phyloP scores from a whole-genome alignment of 108 stramenopile species.

The Nannochloropsis gaditana region DNA sequence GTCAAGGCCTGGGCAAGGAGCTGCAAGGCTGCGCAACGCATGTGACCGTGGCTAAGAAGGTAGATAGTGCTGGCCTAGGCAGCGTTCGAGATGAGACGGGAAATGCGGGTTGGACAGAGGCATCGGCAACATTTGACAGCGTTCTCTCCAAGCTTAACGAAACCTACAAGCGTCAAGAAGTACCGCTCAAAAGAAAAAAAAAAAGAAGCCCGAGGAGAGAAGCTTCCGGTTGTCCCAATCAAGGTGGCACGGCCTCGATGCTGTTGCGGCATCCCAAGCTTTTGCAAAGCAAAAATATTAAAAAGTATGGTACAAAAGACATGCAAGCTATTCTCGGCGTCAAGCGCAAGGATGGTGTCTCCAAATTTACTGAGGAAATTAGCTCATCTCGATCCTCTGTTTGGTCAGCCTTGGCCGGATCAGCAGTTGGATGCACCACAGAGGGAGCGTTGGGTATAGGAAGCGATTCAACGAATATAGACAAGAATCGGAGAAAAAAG shows the following conservation, averaged over 20 bases:
- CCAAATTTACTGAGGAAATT: neutral
- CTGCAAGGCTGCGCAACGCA: slow-evolving; percentile 55
- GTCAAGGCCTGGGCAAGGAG: slow-evolving; percentile 59
- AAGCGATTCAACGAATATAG: neutral
- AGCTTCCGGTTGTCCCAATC: neutral
- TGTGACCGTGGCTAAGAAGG: slow-evolving; percentile 53
- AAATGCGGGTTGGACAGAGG: slow-evolving; percentile 49
- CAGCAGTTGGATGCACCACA: neutral
- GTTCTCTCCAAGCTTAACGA: slow-evolving; percentile 48
- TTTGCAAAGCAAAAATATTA: slow-evolving; percentile 38
- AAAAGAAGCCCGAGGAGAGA: slow-evolving; percentile 45
- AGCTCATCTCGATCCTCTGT: neutral
- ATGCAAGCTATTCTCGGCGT: slow-evolving; percentile 50
- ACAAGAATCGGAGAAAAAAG: neutral
- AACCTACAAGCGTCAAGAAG: slow-evolving; percentile 30
- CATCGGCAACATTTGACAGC: slow-evolving; percentile 47
- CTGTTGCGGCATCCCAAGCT: slow-evolving; percentile 34
- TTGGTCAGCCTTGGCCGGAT: slow-evolving; percentile 22
- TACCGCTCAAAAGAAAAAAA: slow-evolving; percentile 32
- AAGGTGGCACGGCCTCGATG: slow-evolving; percentile 18
- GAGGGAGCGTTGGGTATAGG: neutral
- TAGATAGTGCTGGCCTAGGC: slow-evolving; percentile 54
- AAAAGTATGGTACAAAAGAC: slow-evolving; percentile 39
- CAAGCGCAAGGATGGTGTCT: slow-evolving; percentile 14
- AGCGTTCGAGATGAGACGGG: slow-evolving; percentile 42